Base-by-base conservation (phyloP, 352 stramenopile genomes). In the Phytophthora tentaculata region DNA sequence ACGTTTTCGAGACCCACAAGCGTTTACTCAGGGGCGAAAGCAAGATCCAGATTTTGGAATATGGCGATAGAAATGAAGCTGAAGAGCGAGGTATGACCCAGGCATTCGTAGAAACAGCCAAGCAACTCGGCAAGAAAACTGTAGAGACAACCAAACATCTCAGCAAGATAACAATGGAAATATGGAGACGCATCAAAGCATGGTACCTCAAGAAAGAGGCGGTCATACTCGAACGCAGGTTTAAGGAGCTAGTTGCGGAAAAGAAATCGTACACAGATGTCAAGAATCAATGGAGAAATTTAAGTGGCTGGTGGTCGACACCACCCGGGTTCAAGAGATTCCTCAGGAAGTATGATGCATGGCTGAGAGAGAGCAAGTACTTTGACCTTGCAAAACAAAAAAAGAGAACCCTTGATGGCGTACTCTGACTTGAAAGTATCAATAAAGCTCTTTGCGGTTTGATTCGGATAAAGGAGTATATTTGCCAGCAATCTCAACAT, bases 321-420 rank as follows among this genome's bases (percentile, higher is more conserved):
- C 52, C 52, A 10, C 35, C 52, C 2, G 35, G 32, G 9, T 58
- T 56, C 50, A 56, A 56, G 29, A 45, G 50, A 28, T 56, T 45
- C 32, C 20, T 35, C 13, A 58, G 14, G 14, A 12, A 35, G 14
- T 58, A 58, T 39, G 8, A 37, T 32, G 20, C 3, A 7, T 58
- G 32, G 32, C 2, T 32, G 19, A 3, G 5, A 9, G 19, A 26
- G 0, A 56, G 45, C 17, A 13, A 6, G 1, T 49, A 23, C 22
- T 5, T 3, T 3, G 2, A 58, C 7, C 52, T 58, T 32, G 52
- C 52, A 57, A 43, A n/a, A 43, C 52, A 57, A 43, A n/a, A 43
- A 5, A 43, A 43, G 3, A 17, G 12, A 19, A 43, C 3, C 35
- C 10, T 2, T 43, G 35, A 43, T 43, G 35, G 4, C 8, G 9